Evolutionary conservation across 2,329 filamentous ascomycete species (phyloP).

Genomic region (Rutstroemia sp.): DNA sequence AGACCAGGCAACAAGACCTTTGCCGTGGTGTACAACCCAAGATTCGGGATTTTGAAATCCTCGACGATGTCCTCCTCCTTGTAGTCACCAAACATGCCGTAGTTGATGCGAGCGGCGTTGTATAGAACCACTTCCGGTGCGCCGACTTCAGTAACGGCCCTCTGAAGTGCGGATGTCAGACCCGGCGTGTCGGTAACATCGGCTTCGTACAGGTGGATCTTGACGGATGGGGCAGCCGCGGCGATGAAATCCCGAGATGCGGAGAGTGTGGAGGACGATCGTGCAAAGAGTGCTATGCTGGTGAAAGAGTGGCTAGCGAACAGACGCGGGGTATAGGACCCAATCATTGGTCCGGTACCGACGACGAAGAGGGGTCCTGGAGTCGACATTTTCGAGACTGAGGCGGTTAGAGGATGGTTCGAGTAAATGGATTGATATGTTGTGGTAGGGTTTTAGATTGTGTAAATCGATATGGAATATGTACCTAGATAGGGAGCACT

Average conservation of each 20-base stretch:
- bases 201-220: background rate
- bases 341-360: conserved; percentile 8
- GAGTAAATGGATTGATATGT: background rate
- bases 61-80: conserved; percentile 38
- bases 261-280: background rate
- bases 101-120: conserved; percentile 43
- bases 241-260: conserved; percentile 24
- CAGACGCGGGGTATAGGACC: conserved; percentile 3
- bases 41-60: conserved; percentile 43
- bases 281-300: conserved; percentile 3
- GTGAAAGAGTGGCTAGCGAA: background rate
- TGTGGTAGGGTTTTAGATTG: background rate
- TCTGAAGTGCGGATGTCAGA: conserved; percentile 33
- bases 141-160: conserved; percentile 35
- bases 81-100: conserved; percentile 35
- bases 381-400: background rate
- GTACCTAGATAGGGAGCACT: background rate
- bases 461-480: background rate
- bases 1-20: conserved; percentile 1
- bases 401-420: background rate
- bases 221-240: conserved; percentile 23
- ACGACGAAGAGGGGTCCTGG: conserved; percentile 6
- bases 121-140: conserved; percentile 35
- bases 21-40: conserved; percentile 36
- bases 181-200: conserved; percentile 13